phyloP scores from a whole-genome alignment of 495 filamentous ascomycete species.

The Penicillium arizonense region DNA sequence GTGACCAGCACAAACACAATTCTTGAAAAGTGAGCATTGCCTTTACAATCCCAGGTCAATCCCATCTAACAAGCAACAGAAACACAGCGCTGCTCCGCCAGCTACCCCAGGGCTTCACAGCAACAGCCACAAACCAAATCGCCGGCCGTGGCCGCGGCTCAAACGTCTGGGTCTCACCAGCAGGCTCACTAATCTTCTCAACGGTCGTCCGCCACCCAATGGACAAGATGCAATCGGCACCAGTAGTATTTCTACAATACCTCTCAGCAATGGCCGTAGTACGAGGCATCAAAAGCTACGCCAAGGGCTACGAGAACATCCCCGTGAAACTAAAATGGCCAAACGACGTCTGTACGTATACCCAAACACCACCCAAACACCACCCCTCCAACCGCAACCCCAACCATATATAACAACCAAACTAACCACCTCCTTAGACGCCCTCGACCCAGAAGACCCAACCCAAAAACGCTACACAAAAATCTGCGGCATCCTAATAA shows the following conservation, averaged over 20 bases:
- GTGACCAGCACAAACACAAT: constrained; percentile 93
- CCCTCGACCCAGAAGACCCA: constrained; percentile 64
- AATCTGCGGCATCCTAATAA: constrained; percentile 90
- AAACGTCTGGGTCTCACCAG: constrained; percentile 94
- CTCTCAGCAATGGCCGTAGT: constrained; percentile 88
- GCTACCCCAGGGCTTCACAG: constrained; percentile 79
- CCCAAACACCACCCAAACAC: neutral
- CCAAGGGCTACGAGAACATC: constrained; percentile 64
- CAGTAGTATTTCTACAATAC: constrained; percentile 94
- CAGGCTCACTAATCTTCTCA: constrained; percentile 83
- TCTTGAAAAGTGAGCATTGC: constrained; percentile 72
- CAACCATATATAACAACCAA: neutral
- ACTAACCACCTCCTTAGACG: constrained; percentile 48
- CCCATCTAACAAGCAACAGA: constrained; percentile 38
- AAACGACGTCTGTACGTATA: constrained; percentile 75
- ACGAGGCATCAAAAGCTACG: constrained; percentile 80
- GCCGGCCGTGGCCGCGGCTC: constrained; percentile 87
- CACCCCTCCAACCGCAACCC: too few relatives aligned
- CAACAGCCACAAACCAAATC: constrained; percentile 89
- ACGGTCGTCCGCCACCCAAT: constrained; percentile 80
- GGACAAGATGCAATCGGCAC: constrained; percentile 65
- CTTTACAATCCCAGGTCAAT: neutral
- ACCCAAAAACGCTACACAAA: constrained; percentile 71
- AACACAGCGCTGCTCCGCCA: constrained; percentile 74
- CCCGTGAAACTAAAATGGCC: constrained; percentile 95